A percentile compares a stretch with the other conserved stretches of the same genome.
Evolutionary conservation across 1,139 yeast species (phyloP).

Genomic region (Taphrina pruni): DNA sequence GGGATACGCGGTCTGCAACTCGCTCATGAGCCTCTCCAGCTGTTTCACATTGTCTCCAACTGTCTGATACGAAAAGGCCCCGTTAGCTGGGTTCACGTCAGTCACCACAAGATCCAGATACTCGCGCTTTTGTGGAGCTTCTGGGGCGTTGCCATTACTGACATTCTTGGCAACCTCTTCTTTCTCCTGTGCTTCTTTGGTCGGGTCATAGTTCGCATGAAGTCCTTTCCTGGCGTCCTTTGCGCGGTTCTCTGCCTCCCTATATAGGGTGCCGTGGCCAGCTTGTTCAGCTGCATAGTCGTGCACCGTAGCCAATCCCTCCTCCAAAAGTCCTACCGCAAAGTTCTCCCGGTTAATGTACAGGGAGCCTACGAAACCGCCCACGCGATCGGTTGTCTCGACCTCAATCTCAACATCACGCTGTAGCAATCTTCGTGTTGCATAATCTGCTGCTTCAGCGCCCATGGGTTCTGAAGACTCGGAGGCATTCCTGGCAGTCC

Average conservation of each 20-base stretch:
- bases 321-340: slow-evolving; percentile 65
- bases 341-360: slow-evolving; percentile 62
- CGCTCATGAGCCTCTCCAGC: slow-evolving; percentile 48
- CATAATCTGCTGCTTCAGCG: slow-evolving; percentile 63
- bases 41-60: slow-evolving; percentile 48
- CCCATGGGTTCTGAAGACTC: slow-evolving; percentile 52
- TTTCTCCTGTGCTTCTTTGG: slow-evolving; percentile 50
- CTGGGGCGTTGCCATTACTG: slow-evolving; percentile 45
- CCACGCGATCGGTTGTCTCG: slow-evolving; percentile 73
- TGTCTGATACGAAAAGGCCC: slow-evolving; percentile 45
- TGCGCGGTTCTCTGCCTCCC: slow-evolving; percentile 70
- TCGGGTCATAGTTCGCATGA: slow-evolving; percentile 65
- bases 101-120: slow-evolving; percentile 70
- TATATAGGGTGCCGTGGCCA: slow-evolving; percentile 60
- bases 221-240: slow-evolving; percentile 63
- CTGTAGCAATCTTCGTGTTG: slow-evolving; percentile 67
- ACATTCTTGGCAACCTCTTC: slow-evolving; percentile 49
- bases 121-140: slow-evolving; percentile 49
- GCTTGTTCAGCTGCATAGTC: slow-evolving; percentile 68
- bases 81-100: slow-evolving; percentile 54
- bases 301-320: slow-evolving; percentile 71
- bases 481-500: slow-evolving; percentile 49
- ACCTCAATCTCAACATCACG: slow-evolving; percentile 74
- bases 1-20: slow-evolving; percentile 12
- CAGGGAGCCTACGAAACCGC: slow-evolving; percentile 79